phyloP scores from a whole-genome alignment of 352 stramenopile genomes.

The Chloridella minuta region DNA sequence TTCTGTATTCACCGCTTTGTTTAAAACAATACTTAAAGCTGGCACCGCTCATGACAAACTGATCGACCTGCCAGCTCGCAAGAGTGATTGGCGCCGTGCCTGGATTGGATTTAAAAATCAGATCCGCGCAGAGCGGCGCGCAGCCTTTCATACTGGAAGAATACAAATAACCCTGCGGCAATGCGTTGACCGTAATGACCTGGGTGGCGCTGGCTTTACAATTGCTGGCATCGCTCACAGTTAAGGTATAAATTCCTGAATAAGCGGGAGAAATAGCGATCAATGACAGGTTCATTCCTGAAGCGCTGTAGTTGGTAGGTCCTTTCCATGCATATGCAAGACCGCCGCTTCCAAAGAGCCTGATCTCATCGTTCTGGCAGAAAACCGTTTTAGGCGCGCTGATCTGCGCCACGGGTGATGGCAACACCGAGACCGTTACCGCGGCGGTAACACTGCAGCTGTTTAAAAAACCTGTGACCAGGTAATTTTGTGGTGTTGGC shows the following conservation, averaged over 20 bases:
- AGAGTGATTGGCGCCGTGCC: neutral
- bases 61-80: neutral
- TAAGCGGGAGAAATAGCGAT: neutral
- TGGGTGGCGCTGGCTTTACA: neutral
- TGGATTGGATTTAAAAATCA: neutral
- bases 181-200: neutral
- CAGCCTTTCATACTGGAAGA: neutral
- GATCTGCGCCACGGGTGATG: neutral
- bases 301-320: neutral
- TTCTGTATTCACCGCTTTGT: neutral
- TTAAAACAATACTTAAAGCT: neutral
- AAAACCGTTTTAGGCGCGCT: neutral
- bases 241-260: neutral
- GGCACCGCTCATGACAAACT: neutral
- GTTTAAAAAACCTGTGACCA: neutral
- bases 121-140: neutral
- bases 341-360: neutral
- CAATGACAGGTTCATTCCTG: neutral
- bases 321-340: neutral
- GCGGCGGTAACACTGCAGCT: neutral
- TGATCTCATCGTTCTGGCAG: neutral
- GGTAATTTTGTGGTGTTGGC: neutral
- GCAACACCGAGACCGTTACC: neutral
- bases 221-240: neutral
- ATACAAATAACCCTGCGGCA: neutral